These are phyloP conservation scores for Pythium dissimile DNA, from an alignment of 352 stramenopile genomes.

Conservation along the genomic window DNA sequence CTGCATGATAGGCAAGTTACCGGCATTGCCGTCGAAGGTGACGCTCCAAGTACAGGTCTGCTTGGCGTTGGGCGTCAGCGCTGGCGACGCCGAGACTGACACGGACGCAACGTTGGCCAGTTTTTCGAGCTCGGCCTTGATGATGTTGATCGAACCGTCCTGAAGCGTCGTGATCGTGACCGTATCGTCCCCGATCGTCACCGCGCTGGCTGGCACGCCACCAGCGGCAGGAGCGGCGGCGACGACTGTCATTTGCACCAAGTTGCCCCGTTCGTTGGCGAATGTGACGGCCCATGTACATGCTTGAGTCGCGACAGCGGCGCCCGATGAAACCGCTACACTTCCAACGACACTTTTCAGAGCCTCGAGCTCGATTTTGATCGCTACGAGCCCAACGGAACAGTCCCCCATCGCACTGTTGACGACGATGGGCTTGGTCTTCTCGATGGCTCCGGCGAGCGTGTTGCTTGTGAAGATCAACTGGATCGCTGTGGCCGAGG, in stretches of 20 bases:
- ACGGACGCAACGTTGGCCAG: slow-evolving; percentile 89
- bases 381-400: slow-evolving; percentile 49
- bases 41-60: slow-evolving; percentile 89
- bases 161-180: slow-evolving; percentile 66
- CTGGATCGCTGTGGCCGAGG: slow-evolving; percentile 77
- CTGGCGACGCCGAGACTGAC: slow-evolving; percentile 65
- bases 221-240: slow-evolving; percentile 28
- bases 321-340: slow-evolving; percentile 49
- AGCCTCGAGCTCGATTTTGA: slow-evolving; percentile 45
- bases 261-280: slow-evolving; percentile 80
- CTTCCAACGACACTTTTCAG: slow-evolving; percentile 37
- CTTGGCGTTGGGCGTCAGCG: slow-evolving; percentile 29
- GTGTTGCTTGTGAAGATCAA: slow-evolving; percentile 84
- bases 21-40: slow-evolving; percentile 94
- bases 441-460: slow-evolving; percentile 39
- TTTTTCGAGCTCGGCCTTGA: slow-evolving; percentile 93
- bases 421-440: slow-evolving; percentile 77
- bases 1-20: slow-evolving; percentile 58
- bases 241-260: slow-evolving; percentile 73
- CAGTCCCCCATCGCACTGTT: slow-evolving; percentile 84
- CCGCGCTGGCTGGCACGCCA: slow-evolving; percentile 28
- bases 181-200: slow-evolving; percentile 80
- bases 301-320: slow-evolving; percentile 42
- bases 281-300: slow-evolving; percentile 93
- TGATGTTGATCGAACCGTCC: slow-evolving; percentile 88